phyloP scores from a whole-genome alignment of 2,329 filamentous ascomycete genomes.

The Huntiella bhutanensis region DNA sequence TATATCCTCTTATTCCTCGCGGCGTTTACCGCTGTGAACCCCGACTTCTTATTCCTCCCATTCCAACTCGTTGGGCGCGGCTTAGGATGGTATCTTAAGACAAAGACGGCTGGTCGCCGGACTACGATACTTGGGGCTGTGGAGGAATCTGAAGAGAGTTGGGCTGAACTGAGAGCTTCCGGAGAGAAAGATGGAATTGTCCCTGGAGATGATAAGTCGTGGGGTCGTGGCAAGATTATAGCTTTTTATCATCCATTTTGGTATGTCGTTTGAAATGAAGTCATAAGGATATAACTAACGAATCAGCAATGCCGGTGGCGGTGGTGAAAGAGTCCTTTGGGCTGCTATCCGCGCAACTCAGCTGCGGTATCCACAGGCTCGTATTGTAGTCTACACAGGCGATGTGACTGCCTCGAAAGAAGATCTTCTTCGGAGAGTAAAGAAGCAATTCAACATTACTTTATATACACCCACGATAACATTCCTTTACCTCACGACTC shows the following conservation, averaged over 20 bases:
- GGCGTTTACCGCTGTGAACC: constrained; percentile 5
- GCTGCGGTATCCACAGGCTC: constrained; percentile 67
- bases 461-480: constrained; percentile 66
- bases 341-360: constrained; percentile 85
- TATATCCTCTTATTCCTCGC: constrained; percentile 8
- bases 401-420: constrained; percentile 76
- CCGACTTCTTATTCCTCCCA: constrained; percentile 20
- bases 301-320: constrained; percentile 75
- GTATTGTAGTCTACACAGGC: constrained; percentile 86
- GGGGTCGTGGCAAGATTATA: constrained; percentile 54
- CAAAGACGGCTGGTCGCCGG: constrained; percentile 43
- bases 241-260: constrained; percentile 98
- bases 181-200: background rate
- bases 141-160: constrained; percentile 27
- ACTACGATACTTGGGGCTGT: constrained; percentile 33
- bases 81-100: constrained; percentile 42
- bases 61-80: constrained; percentile 22
- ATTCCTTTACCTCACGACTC: constrained; percentile 79
- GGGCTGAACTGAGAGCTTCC: constrained; percentile 41
- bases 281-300: background rate
- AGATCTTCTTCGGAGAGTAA: constrained; percentile 57
- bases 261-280: constrained; percentile 26
- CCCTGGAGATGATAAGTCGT: constrained; percentile 28
- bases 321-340: constrained; percentile 91
- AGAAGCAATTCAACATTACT: constrained; percentile 80